Conservation (phyloP, 192 early-diverging fungal species). For the Podochytrium sp. region DNA sequence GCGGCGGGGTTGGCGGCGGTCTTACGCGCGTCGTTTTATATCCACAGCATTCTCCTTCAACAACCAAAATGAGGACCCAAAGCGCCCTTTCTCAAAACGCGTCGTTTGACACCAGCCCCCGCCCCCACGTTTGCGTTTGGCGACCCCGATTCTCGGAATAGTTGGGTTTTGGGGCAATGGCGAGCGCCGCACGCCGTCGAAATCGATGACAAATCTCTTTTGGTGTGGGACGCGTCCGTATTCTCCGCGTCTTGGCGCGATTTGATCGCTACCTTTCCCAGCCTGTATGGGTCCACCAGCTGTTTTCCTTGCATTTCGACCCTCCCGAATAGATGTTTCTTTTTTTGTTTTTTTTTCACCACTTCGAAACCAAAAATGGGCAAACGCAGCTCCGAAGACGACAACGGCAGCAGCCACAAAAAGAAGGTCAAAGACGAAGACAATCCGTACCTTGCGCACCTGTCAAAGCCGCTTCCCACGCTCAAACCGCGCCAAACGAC, state of each 20-base stretch:
- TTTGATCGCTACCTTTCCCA: not conserved
- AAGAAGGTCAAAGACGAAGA: not conserved
- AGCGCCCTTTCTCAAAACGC: too few relatives aligned
- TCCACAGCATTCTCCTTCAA: too few relatives aligned
- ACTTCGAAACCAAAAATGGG: slow-evolving; percentile 1
- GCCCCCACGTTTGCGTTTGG: too few relatives aligned
- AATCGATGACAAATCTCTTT: not conserved
- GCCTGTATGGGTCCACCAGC: not conserved
- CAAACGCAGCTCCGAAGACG: slow-evolving; percentile 6
- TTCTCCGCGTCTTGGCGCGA: not conserved
- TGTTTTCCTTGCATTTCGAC: not conserved
- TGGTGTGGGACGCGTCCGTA: not conserved
- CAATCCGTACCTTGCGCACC: slow-evolving; percentile 52
- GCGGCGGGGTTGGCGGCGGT: too few relatives aligned
- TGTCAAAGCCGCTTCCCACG: not conserved
- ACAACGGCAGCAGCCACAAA: not conserved
- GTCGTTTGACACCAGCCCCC: too few relatives aligned
- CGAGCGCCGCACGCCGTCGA: not conserved
- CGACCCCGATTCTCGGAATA: too few relatives aligned
- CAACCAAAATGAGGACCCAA: too few relatives aligned
- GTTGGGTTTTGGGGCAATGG: too few relatives aligned
- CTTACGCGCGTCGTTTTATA: too few relatives aligned
- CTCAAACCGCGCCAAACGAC: slow-evolving; percentile 82
- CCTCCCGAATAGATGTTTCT: not conserved
- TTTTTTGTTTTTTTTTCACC: not conserved